phyloP scores from a whole-genome alignment of 177 flowering plant species.

The Vitis hybrid region DNA sequence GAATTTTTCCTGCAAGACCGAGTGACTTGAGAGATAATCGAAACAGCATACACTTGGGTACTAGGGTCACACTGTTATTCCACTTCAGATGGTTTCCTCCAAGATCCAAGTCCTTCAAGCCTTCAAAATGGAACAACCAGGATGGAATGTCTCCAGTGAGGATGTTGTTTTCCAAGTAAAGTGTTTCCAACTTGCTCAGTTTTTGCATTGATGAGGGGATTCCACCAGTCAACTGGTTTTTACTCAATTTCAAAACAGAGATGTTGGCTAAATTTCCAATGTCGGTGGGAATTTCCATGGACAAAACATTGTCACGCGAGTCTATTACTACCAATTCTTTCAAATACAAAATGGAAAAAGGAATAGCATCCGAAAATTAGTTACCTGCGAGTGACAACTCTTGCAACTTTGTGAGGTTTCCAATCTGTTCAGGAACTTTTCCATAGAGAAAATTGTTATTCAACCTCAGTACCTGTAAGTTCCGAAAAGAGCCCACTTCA shows the following conservation, averaged over 20 bases:
- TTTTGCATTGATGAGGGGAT: slow-evolving; percentile 38
- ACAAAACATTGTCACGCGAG: slow-evolving; percentile 33
- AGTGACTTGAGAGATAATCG: slow-evolving; percentile 38
- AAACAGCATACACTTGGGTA: slow-evolving; percentile 28
- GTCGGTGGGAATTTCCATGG: slow-evolving; percentile 31
- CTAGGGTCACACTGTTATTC: slow-evolving; percentile 29
- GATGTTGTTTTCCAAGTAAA: slow-evolving; percentile 34
- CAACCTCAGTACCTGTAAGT: slow-evolving; percentile 27
- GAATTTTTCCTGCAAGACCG: slow-evolving; percentile 38
- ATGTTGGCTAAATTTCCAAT: slow-evolving; percentile 42
- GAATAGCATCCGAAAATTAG: slow-evolving; percentile 35
- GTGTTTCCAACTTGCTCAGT: slow-evolving; percentile 30
- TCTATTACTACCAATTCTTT: slow-evolving; percentile 30
- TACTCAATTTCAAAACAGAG: slow-evolving; percentile 33
- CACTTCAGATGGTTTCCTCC: slow-evolving; percentile 51
- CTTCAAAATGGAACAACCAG: slow-evolving; percentile 38
- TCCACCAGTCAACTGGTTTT: slow-evolving; percentile 36
- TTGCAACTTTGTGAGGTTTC: slow-evolving; percentile 30
- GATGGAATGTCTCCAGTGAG: slow-evolving; percentile 47
- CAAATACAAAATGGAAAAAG: slow-evolving; percentile 25
- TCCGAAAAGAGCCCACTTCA: slow-evolving; percentile 28
- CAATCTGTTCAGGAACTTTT: slow-evolving; percentile 33
- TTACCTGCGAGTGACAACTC: slow-evolving; percentile 29
- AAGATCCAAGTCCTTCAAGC: slow-evolving; percentile 28
- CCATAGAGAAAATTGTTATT: slow-evolving; percentile 27